Conservation (phyloP, 805 yeast genomes). For the Debaryomyces prosopidis region DNA sequence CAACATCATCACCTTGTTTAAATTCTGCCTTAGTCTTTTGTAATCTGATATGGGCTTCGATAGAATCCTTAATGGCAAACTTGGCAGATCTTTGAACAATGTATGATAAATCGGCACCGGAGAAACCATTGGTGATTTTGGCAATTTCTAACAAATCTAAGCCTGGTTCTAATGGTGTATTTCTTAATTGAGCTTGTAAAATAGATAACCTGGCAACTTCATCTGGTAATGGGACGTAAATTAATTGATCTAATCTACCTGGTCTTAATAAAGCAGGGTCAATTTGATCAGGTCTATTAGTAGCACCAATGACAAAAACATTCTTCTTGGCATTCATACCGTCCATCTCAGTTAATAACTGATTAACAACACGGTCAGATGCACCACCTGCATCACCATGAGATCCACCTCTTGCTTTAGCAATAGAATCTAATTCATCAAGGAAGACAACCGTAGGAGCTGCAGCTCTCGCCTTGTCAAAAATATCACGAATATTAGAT, state of each 20-base stretch:
- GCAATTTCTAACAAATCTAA: conserved; percentile 86
- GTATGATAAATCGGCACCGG: conserved; percentile 98
- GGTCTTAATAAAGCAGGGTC: conserved; percentile 99
- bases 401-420: conserved; percentile 93
- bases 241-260: conserved; percentile 97
- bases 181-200: conserved; percentile 93
- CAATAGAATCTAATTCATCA: conserved; percentile 97
- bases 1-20: conserved; percentile 46
- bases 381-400: conserved; percentile 96
- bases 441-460: conserved; percentile 99
- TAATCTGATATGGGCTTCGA: conserved; percentile 64
- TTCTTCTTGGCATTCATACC: conserved; percentile 99
- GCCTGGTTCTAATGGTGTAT: conserved; percentile 98
- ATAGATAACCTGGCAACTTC: conserved; percentile 92
- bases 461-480: conserved; percentile 98
- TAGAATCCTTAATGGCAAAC: conserved; percentile 96
- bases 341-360: conserved; percentile 96
- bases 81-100: conserved; percentile 98
- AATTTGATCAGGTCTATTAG: conserved; percentile 98
- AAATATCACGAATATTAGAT: conserved; percentile 94
- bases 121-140: conserved; percentile 92
- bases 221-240: conserved; percentile 98
- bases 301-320: conserved; percentile 98
- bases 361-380: conserved; percentile 93
- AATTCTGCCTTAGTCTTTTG: conserved; percentile 44